phyloP scores from a whole-genome alignment of 2,329 filamentous ascomycete genomes.

The Ophiosphaerella herpotricha region DNA sequence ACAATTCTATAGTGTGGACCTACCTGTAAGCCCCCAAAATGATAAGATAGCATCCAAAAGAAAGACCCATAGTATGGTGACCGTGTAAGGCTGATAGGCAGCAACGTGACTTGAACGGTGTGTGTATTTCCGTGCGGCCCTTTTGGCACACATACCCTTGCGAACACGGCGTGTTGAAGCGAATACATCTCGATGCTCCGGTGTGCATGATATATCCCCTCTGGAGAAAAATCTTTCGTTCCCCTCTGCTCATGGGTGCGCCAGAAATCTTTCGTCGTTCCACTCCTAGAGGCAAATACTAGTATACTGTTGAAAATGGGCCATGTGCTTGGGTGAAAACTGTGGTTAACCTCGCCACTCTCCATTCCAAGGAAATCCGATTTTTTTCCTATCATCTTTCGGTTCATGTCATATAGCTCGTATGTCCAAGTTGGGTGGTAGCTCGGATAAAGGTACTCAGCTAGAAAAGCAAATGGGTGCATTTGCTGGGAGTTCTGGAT shows the following conservation, averaged over 20 bases:
- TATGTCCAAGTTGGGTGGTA: not conserved
- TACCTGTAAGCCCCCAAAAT: too few species aligned
- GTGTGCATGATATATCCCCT: not conserved
- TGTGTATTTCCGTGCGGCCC: too few species aligned
- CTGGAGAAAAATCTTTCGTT: not conserved
- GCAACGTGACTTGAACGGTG: conserved; percentile 1
- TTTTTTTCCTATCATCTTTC: not conserved
- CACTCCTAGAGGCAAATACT: not conserved
- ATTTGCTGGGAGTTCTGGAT: too few species aligned
- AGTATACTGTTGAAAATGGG: not conserved
- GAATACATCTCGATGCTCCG: not conserved
- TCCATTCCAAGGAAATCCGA: too few species aligned
- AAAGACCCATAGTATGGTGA: conserved; percentile 5
- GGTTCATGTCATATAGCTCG: not conserved
- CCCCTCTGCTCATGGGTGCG: not conserved
- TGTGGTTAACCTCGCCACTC: too few species aligned
- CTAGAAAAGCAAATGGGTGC: not conserved
- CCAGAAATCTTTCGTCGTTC: conserved; percentile 6
- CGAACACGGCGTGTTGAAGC: conserved; percentile 1
- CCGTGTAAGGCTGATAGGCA: conserved; percentile 3
- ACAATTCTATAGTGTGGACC: too few species aligned
- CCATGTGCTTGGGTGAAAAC: too few species aligned
- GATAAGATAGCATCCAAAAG: conserved; percentile 9
- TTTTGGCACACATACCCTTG: not conserved
- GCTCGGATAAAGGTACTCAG: not conserved